These are phyloP conservation scores for Fusarium subglutinans DNA, from an alignment of 2,329 filamentous ascomycete species.

Conservation along the genomic window DNA sequence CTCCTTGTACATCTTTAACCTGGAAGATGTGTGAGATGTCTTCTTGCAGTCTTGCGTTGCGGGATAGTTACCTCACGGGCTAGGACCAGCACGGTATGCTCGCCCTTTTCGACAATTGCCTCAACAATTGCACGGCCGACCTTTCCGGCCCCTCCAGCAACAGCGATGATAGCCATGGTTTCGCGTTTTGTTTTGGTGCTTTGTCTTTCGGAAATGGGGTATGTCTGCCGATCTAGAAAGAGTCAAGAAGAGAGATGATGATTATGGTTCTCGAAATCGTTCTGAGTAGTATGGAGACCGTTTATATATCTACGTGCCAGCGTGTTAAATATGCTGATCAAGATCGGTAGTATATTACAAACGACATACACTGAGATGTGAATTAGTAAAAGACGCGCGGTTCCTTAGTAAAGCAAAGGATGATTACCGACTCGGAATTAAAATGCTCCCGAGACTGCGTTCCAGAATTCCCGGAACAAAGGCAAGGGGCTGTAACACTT, in stretches of 20 bases:
- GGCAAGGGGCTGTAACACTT: too few relatives aligned
- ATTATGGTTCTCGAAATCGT: too few relatives aligned
- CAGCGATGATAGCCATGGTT: neutral
- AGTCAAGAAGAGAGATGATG: too few relatives aligned
- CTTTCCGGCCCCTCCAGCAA: neutral
- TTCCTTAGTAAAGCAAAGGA: rapidly evolving
- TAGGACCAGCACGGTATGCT: neutral
- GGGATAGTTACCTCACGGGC: neutral
- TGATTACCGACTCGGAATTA: neutral
- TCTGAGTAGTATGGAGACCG: too few relatives aligned
- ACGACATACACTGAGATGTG: too few relatives aligned
- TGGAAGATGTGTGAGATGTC: neutral
- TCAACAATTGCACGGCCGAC: neutral
- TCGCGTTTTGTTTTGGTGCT: neutral
- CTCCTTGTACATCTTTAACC: neutral
- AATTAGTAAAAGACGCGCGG: neutral
- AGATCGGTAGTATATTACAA: neutral
- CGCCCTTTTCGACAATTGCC: neutral
- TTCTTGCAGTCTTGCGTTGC: neutral
- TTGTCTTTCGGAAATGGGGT: rapidly evolving
- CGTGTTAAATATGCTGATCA: neutral
- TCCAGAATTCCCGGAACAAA: too few relatives aligned
- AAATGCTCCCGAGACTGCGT: neutral
- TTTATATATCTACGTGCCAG: neutral
- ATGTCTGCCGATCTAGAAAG: too few relatives aligned